These are phyloP conservation scores for Mortierella sp. DNA, from an alignment of 371 early-diverging fungal species.

Conservation along the genomic window DNA sequence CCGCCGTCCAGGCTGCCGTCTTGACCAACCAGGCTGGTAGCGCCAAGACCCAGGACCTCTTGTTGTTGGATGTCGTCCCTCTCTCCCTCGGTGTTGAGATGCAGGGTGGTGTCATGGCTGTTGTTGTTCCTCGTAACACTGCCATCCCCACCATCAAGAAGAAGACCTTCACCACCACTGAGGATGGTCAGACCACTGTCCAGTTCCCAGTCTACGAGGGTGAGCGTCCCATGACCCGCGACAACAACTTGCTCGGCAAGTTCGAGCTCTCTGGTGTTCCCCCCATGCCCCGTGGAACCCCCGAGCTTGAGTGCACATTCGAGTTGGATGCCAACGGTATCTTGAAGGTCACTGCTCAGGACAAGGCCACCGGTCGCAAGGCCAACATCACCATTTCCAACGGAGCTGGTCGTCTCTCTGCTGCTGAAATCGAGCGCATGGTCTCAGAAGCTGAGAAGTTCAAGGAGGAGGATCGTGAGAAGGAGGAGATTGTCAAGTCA, in stretches of 20 bases:
- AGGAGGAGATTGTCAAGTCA: constrained; percentile 82
- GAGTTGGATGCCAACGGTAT: constrained; percentile 97
- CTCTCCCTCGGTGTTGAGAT: constrained; percentile 94
- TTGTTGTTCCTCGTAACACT: constrained; percentile 87
- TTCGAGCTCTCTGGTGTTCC: constrained; percentile 90
- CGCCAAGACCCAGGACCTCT: constrained; percentile 86
- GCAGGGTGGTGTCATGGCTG: constrained; percentile 87
- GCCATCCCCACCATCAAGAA: constrained; percentile 92
- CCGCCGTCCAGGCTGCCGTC: constrained; percentile 97
- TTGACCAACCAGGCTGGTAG: constrained; percentile 86
- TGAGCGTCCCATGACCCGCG: constrained; percentile 89
- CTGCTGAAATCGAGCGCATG: constrained; percentile 92
- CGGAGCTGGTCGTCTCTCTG: constrained; percentile 89
- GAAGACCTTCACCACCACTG: constrained; percentile 94
- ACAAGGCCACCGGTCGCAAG: constrained; percentile 89
- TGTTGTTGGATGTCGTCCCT: constrained; percentile 90
- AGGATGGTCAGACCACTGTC: constrained; percentile 95
- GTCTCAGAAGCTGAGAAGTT: constrained; percentile 89
- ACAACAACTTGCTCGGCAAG: constrained; percentile 94
- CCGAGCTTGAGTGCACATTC: constrained; percentile 92
- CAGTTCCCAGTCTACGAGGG: constrained; percentile 95
- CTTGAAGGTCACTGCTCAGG: constrained; percentile 92
- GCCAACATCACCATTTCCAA: constrained; percentile 94
- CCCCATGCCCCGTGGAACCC: constrained; percentile 90
- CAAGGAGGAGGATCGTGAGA: constrained; percentile 86